Evolutionary conservation across 768 basidiomycete genomes (phyloP).

Genomic region (Collybiopsis confluens): DNA sequence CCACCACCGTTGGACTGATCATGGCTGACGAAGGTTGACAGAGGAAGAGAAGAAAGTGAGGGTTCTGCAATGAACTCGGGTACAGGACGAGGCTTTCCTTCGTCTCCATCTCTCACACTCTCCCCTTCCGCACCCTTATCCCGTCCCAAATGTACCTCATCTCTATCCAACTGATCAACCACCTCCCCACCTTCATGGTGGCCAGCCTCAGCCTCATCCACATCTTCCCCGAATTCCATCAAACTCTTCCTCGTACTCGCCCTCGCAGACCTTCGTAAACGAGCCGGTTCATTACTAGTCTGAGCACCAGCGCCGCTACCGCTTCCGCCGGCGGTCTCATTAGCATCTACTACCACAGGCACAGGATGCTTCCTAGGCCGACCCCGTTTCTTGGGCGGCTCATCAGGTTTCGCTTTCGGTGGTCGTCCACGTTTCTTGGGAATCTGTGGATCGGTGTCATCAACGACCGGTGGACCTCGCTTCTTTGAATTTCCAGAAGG

Average conservation of each 20-base stretch:
- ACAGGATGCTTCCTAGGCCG: not conserved
- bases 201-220: not conserved
- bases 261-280: not conserved
- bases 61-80: no score
- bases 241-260: not conserved
- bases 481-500: not conserved
- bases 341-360: no score
- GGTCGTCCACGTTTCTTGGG: slow-evolving; percentile 34
- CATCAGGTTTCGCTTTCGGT: slow-evolving; percentile 18
- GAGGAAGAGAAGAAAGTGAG: no score
- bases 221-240: not conserved
- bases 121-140: not conserved
- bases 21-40: no score
- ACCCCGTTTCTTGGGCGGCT: not conserved
- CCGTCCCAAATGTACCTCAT: not conserved
- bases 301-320: not conserved
- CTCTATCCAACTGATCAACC: not conserved
- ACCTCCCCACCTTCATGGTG: not conserved
- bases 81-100: not conserved
- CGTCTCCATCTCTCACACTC: not conserved
- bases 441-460: slow-evolving; percentile 5
- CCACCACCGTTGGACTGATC: no score
- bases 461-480: not conserved
- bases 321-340: no score
- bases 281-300: not conserved